Base-by-base conservation (phyloP, 2,329 filamentous ascomycete species). In the Hymenoscyphus linearis region DNA sequence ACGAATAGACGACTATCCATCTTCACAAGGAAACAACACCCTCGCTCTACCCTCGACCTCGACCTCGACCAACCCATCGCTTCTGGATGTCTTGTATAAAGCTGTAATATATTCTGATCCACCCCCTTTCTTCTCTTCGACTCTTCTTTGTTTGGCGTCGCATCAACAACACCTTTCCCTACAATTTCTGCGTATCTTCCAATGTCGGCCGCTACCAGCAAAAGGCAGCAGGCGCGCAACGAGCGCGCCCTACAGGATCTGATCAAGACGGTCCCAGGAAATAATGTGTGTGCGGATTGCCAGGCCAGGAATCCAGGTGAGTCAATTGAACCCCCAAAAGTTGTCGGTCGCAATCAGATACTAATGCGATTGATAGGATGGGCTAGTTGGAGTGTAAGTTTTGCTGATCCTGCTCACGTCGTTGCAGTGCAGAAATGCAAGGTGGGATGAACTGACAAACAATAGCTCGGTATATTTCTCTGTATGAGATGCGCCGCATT, bases 181-280 rank as follows among this genome's bases (percentile, higher is more conserved):
- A n/a, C 44, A 52, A 27, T 57, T n/a, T 26, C 36, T 37, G 12
- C 22, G 27, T 58, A 18, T 26, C 26, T 62, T 56, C 60, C 47
- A 35, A 95, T 93, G 90, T 83, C 90, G 60, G 82, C 84, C 60
- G 81, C 85, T 52, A 81, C 96, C 75, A 96, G 88, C 81, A 99
- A 98, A 83, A 91, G 95, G 77, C 91, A 97, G 79, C 93, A 97
- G 82, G 91, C 90, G 81, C 93, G 95, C 77, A 97, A 99, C 76
- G 95, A 99, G 80, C 91, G 91, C 74, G 81, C 85, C 60, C 82
- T 99, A 67, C 91, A 97, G 73, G 93, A 98, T 55, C 84, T 99
- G 65, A 88, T 98, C 68, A 89, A 89, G 68, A 85, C 80, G 40
- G 82, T 96, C 10, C 85, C 92, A 9, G 95, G 95, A 62, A 99